Percentiles rank a stretch among this genome's conserved stretches.
These are phyloP conservation scores for Coemansia reversa DNA, from an alignment of 192 early-diverging fungal genomes.

Conservation along the genomic window DNA sequence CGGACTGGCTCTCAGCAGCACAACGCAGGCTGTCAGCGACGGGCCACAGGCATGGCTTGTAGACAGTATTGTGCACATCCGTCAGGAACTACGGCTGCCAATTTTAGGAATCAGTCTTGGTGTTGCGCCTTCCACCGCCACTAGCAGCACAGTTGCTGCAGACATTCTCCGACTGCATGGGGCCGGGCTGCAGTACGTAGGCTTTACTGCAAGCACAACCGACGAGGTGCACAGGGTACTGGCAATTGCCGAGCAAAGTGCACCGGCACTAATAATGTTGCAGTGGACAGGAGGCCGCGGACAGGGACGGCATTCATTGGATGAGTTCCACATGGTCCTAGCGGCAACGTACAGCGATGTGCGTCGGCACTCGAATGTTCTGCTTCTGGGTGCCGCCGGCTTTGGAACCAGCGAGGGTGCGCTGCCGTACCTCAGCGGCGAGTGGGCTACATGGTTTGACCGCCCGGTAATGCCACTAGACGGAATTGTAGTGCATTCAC, in stretches of 20 bases:
- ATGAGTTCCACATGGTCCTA: slow-evolving; percentile 89
- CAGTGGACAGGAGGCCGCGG: slow-evolving; percentile 97
- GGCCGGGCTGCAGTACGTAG: slow-evolving; percentile 77
- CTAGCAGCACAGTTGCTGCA: not conserved
- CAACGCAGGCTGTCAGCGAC: slow-evolving; percentile 38
- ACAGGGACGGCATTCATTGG: slow-evolving; percentile 91
- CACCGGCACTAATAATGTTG: slow-evolving; percentile 75
- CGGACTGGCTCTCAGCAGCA: slow-evolving; percentile 83
- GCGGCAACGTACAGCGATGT: slow-evolving; percentile 83
- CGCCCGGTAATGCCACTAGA: slow-evolving; percentile 91
- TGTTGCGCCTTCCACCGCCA: slow-evolving; percentile 68
- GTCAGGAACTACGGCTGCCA: slow-evolving; percentile 75
- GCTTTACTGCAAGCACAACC: slow-evolving; percentile 79
- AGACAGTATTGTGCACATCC: slow-evolving; percentile 69
- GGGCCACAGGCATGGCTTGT: slow-evolving; percentile 77
- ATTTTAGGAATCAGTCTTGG: slow-evolving; percentile 84
- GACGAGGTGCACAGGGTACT: slow-evolving; percentile 77
- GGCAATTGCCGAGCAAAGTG: slow-evolving; percentile 74
- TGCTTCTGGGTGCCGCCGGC: slow-evolving; percentile 88
- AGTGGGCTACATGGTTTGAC: slow-evolving; percentile 76
- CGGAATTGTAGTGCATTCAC: slow-evolving; percentile 86
- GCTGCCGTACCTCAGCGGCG: slow-evolving; percentile 83
- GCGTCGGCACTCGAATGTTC: slow-evolving; percentile 75
- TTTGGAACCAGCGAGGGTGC: slow-evolving; percentile 86
- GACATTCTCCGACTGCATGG: slow-evolving; percentile 63